Conservation (phyloP, 371 early-diverging fungal species). For the Mortierella polycephala region DNA sequence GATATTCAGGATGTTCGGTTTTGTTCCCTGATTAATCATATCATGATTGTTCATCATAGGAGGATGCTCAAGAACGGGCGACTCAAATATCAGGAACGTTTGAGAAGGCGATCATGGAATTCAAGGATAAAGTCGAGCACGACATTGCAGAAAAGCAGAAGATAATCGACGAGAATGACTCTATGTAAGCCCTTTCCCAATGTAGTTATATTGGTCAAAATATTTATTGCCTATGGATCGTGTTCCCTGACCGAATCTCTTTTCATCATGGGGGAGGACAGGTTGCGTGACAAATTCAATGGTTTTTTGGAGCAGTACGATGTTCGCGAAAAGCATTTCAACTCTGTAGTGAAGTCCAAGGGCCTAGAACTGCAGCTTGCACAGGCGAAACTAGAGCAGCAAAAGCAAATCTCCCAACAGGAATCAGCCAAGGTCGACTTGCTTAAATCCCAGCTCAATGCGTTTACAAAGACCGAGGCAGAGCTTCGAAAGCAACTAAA, state of each 20-base stretch:
- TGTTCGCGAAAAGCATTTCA: conserved; percentile 67
- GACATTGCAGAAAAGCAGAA: conserved; percentile 49
- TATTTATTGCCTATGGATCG: not conserved
- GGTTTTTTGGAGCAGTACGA: conserved; percentile 68
- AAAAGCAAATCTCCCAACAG: conserved; percentile 54
- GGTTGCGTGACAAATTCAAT: conserved; percentile 62
- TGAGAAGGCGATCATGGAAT: conserved; percentile 57
- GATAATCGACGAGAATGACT: conserved; percentile 26
- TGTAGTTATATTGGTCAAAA: too few species aligned
- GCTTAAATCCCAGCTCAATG: conserved; percentile 58
- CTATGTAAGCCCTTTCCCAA: conserved; percentile 9
- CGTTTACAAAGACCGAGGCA: conserved; percentile 61
- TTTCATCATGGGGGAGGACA: conserved; percentile 6
- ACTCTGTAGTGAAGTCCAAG: conserved; percentile 60
- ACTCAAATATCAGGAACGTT: conserved; percentile 56
- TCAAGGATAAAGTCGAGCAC: conserved; percentile 56
- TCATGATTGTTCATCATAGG: conserved; percentile 14
- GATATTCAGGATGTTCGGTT: not conserved
- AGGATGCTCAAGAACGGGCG: conserved; percentile 31
- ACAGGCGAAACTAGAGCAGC: conserved; percentile 63
- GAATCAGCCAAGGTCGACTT: conserved; percentile 48
- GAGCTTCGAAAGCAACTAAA: conserved; percentile 66
- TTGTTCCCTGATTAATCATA: not conserved
- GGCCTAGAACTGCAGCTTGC: conserved; percentile 66
- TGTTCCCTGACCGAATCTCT: not conserved